Base-by-base conservation (phyloP, 2,329 filamentous ascomycete species). In the Cytospora piceicola region DNA sequence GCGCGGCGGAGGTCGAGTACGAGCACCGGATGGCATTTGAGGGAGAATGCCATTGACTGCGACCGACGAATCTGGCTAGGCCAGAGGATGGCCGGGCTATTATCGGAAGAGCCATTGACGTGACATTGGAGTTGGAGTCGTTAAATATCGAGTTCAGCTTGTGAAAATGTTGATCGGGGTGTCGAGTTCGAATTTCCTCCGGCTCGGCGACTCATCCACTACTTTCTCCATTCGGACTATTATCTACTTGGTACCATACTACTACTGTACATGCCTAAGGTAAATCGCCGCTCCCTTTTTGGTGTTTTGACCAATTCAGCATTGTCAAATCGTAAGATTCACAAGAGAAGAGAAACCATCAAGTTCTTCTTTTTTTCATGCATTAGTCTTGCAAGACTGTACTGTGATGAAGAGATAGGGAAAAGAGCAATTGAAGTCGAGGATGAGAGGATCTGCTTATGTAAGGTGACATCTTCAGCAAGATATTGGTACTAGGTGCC, bases 1-100 rank as follows among this genome's bases (percentile, higher is more conserved):
- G 51, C 54, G 55, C 27, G 29, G 61, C 49, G 27, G 63, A 59
- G 14, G 65, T 39, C 51, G 71, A 62, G 60, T 67, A 63, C 53
- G 60, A 53, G 22, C 59, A 53, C 9, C 56, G 53, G 22, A 63
- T 49, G 27, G 36, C 22, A 58, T 30, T 63, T 34, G 59, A 29
- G 20, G 24, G 24, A n/a, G 24, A 7, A 20, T 42, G 39, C 34
- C 29, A 36, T 12, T 29, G n/a, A 12, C 20, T 61, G 17, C 39
- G 57, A 24, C 24, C 30, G 22, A 36, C 24, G 27, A 34, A 27
- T 22, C 60, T 46, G 39, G 22, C n/a, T 15, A 57, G 58, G 36
- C 60, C 58, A 30, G 46, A 32, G 20, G 59, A 27, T 29, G 34
- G 59, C 55, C 64, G 64, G 46, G n/a, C n/a, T 22, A 54, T 56